These are phyloP conservation scores for Lathyrus oleraceus DNA, from an alignment of 306 rosid species.

Conservation along the genomic window DNA sequence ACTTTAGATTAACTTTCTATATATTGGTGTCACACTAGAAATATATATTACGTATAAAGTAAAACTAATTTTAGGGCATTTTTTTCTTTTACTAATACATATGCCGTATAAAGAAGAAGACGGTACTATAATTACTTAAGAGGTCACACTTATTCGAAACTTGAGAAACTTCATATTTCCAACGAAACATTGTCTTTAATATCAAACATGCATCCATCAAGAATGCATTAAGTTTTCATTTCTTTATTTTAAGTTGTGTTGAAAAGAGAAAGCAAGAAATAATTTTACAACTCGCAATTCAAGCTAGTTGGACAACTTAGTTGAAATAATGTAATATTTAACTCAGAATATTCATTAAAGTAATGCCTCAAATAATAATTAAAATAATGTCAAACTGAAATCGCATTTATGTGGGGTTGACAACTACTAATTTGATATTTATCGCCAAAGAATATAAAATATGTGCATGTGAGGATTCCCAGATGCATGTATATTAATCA, in stretches of 20 bases:
- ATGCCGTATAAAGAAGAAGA: too few species aligned
- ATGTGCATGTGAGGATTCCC: slow-evolving; percentile 37
- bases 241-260: neutral
- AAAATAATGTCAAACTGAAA: slow-evolving; percentile 13
- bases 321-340: slow-evolving; percentile 32
- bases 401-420: slow-evolving; percentile 42
- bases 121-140: too few species aligned
- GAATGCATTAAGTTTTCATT: slow-evolving; percentile 22
- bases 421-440: slow-evolving; percentile 34
- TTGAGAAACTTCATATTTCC: slow-evolving; percentile 12
- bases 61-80: too few species aligned
- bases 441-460: slow-evolving; percentile 30
- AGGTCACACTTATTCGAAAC: too few species aligned
- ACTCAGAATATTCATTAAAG: slow-evolving; percentile 12
- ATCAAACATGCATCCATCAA: slow-evolving; percentile 27
- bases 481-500: slow-evolving; percentile 32
- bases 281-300: slow-evolving; percentile 34
- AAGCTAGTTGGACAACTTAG: slow-evolving; percentile 37
- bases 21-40: too few species aligned
- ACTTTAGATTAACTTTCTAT: too few species aligned
- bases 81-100: too few species aligned
- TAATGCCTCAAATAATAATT: neutral
- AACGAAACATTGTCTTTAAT: slow-evolving; percentile 31
- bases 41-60: too few species aligned
- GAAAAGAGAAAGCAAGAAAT: slow-evolving; percentile 23